phyloP scores from a whole-genome alignment of 768 basidiomycete species.

The Boletus coccyginus region DNA sequence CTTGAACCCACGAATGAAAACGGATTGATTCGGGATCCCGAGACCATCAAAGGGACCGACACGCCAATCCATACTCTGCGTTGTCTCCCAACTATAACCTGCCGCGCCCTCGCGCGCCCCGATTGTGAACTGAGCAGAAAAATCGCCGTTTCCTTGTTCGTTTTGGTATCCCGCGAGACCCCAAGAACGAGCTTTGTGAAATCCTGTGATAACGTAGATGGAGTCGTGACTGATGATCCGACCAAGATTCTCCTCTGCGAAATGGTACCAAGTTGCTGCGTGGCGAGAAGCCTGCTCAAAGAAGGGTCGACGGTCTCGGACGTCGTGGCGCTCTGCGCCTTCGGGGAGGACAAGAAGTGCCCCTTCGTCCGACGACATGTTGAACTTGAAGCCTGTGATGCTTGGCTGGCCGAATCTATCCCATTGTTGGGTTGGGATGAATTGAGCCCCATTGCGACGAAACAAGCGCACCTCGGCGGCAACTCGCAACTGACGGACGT shows the following conservation, averaged over 20 bases:
- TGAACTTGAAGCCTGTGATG: conserved; percentile 9
- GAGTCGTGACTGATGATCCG: conserved; percentile 29
- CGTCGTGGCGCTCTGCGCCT: conserved; percentile 28
- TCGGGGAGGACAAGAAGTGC: conserved; percentile 35
- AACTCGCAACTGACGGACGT: neutral
- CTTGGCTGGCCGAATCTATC: conserved; percentile 5
- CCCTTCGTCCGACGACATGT: conserved; percentile 25
- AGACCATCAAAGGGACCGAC: conserved; percentile 11
- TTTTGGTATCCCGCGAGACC: conserved; percentile 24
- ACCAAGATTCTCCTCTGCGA: conserved; percentile 25
- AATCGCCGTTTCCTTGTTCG: neutral
- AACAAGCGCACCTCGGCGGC: conserved; percentile 6
- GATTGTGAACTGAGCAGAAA: conserved; percentile 17
- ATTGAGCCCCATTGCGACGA: neutral
- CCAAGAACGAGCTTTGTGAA: conserved; percentile 30
- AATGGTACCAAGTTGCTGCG: conserved; percentile 32
- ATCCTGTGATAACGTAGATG: conserved; percentile 33
- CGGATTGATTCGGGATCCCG: conserved; percentile 23
- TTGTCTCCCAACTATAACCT: conserved; percentile 17
- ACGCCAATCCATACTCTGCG: conserved; percentile 20
- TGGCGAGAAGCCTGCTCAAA: conserved; percentile 25
- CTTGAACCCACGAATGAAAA: conserved; percentile 33
- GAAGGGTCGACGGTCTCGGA: conserved; percentile 26
- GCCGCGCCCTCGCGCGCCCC: conserved; percentile 5
- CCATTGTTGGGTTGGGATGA: neutral